A percentile compares a stretch with the other conserved stretches of the same genome.
phyloP scores from a whole-genome alignment of 2,329 filamentous ascomycete species.

The Xylaria arbuscula region DNA sequence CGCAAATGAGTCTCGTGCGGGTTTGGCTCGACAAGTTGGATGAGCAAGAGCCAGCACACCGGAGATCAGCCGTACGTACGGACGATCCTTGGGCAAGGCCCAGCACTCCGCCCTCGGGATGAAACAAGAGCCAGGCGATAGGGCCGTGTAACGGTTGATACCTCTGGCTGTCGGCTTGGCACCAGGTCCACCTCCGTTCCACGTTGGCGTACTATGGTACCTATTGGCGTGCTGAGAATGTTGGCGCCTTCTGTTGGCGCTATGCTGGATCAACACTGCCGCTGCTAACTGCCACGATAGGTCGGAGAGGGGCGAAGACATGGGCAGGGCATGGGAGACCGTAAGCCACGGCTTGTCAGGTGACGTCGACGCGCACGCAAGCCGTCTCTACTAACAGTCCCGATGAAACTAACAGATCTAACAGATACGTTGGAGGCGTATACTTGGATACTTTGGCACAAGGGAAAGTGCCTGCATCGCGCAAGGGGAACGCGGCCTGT shows the following conservation, averaged over 20 bases:
- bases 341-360: slow-evolving; percentile 14
- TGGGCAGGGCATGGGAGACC: slow-evolving; percentile 4
- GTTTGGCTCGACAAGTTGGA: slow-evolving; percentile 26
- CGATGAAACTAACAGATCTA: background rate
- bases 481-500: no score
- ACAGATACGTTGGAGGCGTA: background rate
- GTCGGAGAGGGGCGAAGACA: slow-evolving; percentile 13
- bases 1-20: slow-evolving; percentile 14
- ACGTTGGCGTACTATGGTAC: slow-evolving; percentile 12
- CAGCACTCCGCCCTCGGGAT: slow-evolving; percentile 29
- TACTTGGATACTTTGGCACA: background rate
- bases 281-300: slow-evolving; percentile 26
- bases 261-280: slow-evolving; percentile 32
- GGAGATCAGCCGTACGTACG: slow-evolving; percentile 29
- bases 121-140: slow-evolving; percentile 35
- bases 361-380: slow-evolving; percentile 21
- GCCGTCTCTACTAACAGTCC: background rate
- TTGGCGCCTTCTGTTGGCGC: slow-evolving; percentile 23
- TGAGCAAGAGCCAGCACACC: slow-evolving; percentile 34
- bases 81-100: slow-evolving; percentile 30
- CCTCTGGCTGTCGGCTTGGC: slow-evolving; percentile 29
- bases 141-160: slow-evolving; percentile 32
- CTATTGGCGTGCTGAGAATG: slow-evolving; percentile 7
- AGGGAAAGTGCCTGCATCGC: background rate
- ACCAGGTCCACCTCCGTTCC: slow-evolving; percentile 23